These are phyloP conservation scores for Ceratocystis smalleyi DNA, from an alignment of 2,329 filamentous ascomycete species.

Conservation along the genomic window DNA sequence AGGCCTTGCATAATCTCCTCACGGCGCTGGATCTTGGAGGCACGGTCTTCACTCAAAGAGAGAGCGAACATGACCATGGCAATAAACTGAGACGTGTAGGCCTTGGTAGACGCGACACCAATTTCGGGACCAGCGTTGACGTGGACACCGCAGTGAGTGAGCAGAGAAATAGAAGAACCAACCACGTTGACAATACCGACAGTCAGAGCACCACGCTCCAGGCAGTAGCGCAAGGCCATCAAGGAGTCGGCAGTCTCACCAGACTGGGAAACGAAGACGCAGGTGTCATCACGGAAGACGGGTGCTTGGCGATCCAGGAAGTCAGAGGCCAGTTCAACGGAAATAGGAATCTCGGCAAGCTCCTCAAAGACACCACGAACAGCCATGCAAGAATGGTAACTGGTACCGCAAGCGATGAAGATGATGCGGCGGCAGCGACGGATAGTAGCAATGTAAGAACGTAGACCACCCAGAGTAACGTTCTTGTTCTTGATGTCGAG, in stretches of 20 bases:
- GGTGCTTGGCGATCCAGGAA: conserved; percentile 94
- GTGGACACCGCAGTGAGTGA: conserved; percentile 99
- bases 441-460: conserved; percentile 93
- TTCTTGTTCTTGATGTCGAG: conserved; percentile 85
- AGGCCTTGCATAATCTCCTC: conserved; percentile 95
- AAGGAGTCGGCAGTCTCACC: conserved; percentile 97
- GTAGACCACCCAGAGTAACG: conserved; percentile 86
- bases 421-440: conserved; percentile 93
- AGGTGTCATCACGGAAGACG: conserved; percentile 98
- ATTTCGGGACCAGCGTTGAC: conserved; percentile 98
- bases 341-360: conserved; percentile 91
- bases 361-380: conserved; percentile 97
- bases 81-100: conserved; percentile 97
- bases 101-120: conserved; percentile 97
- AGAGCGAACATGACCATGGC: conserved; percentile 99
- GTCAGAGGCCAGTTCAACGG: conserved; percentile 92
- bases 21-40: conserved; percentile 80
- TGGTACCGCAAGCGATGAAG: conserved; percentile 97
- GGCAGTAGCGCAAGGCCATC: conserved; percentile 91
- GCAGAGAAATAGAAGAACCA: conserved; percentile 92
- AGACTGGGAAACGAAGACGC: conserved; percentile 96
- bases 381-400: conserved; percentile 98
- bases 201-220: conserved; percentile 91
- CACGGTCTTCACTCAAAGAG: conserved; percentile 88
- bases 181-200: conserved; percentile 98